Evolutionary conservation across 2,329 filamentous ascomycete species (phyloP), one percentile per base, ranked within the genome.

Genomic region (Cytospora piceicola): DNA sequence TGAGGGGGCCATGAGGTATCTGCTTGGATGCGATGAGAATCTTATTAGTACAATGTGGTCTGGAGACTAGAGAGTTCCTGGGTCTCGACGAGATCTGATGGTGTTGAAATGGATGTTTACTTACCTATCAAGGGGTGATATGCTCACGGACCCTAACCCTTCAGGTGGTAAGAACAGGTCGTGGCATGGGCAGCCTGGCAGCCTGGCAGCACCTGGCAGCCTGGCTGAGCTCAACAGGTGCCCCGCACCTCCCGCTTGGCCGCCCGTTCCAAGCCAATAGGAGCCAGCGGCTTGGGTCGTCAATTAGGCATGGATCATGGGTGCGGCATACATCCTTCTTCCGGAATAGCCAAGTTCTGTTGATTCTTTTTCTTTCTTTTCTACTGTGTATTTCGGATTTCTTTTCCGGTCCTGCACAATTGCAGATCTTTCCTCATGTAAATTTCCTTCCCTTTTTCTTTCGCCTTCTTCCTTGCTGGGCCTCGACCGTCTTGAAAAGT

Each of bases 301-400:
- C n/a, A 24, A 20, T 9, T 49, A n/a, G 5, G 9, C 46, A 49
- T 9, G 46, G 46, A 49, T 49, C 9, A 12, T 24, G 22, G 46
- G 11, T 22, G 11, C 46, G 46, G 46, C n/a, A 24, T n/a, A 3
- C 46, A 12, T 24, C 24, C 46, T n/a, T 49, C 12, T 49, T 49
- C n/a, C 9, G 46, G 46, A 22, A 2, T 49, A 20, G 46, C n/a
- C 3, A 24, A 0, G 15, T 12, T 22, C 20, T 49, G 46, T 24
- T 14, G 9, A 12, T 49, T 24, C 9, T 20, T 22, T 24, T 24
- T 49, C 46, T 49, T 46, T 20, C 22, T 22, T n/a, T 49, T 49
- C n/a, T n/a, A n/a, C n/a, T n/a, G n/a, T n/a, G n/a, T n/a, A n/a
- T 49, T 49, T 49, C 46, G 46, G 46, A 20, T 49, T 49, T 49